These are phyloP conservation scores for Xylaria sp. DNA, from an alignment of 2,329 filamentous ascomycete species.

Conservation along the genomic window DNA sequence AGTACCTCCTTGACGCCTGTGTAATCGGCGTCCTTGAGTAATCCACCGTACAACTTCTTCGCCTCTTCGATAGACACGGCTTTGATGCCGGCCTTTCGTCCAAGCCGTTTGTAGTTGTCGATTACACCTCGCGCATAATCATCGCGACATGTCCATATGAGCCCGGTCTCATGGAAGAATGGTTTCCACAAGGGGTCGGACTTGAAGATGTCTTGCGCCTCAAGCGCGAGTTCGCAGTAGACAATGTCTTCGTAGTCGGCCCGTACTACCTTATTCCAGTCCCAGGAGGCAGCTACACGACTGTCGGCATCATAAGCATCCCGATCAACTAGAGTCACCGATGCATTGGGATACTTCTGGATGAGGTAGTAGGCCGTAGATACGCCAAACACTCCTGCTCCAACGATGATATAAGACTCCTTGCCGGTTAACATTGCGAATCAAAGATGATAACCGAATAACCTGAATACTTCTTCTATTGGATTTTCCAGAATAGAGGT, in stretches of 20 bases:
- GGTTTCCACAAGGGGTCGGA: slow-evolving; percentile 50
- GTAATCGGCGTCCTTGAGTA: slow-evolving; percentile 61
- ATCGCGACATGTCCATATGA: slow-evolving; percentile 41
- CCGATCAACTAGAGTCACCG: slow-evolving; percentile 64
- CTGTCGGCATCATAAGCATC: slow-evolving; percentile 55
- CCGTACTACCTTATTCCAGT: slow-evolving; percentile 76
- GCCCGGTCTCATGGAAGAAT: slow-evolving; percentile 27
- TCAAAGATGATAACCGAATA: not conserved
- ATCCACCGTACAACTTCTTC: slow-evolving; percentile 52
- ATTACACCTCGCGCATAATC: slow-evolving; percentile 44
- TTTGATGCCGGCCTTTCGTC: slow-evolving; percentile 43
- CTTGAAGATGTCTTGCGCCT: slow-evolving; percentile 64
- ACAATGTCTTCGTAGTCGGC: slow-evolving; percentile 70
- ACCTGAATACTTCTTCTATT: not conserved
- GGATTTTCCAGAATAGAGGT: not conserved
- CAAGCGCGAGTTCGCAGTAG: slow-evolving; percentile 68
- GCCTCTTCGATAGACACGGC: slow-evolving; percentile 56
- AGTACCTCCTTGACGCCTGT: slow-evolving; percentile 58
- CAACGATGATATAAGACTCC: slow-evolving; percentile 62
- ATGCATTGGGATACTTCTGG: slow-evolving; percentile 54
- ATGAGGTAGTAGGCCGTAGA: slow-evolving; percentile 71
- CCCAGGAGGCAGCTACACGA: slow-evolving; percentile 67
- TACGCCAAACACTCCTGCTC: slow-evolving; percentile 69
- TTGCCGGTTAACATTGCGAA: slow-evolving; percentile 14
- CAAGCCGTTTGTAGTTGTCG: slow-evolving; percentile 38